Percentiles rank a stretch among this genome's conserved stretches.
Conservation (phyloP, 371 early-diverging fungal genomes). For the Syncephalastrum monosporum region DNA sequence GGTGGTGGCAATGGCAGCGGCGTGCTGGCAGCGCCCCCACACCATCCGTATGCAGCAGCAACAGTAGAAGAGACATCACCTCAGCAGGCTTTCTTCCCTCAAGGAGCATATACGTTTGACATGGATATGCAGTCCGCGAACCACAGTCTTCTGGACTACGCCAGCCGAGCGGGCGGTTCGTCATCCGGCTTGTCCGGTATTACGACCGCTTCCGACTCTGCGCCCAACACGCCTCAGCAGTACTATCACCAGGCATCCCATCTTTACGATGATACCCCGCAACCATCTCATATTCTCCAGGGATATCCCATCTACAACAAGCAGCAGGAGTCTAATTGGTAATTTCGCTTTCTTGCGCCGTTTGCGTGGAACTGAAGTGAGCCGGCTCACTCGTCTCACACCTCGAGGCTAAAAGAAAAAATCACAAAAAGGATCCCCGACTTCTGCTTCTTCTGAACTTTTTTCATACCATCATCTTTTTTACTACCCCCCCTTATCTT, state of each 20-base stretch:
- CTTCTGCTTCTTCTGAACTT: too few species aligned
- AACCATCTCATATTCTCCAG: too few species aligned
- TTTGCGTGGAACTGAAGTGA: too few species aligned
- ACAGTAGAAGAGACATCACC: not conserved
- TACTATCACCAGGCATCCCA: conserved; percentile 8
- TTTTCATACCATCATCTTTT: too few species aligned
- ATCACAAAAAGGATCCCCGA: too few species aligned
- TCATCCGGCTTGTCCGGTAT: conserved; percentile 11
- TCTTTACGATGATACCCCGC: conserved; percentile 7
- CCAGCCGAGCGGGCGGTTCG: conserved; percentile 9
- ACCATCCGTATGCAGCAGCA: conserved; percentile 7
- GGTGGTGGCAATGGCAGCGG: too few species aligned
- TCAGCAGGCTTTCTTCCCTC: not conserved
- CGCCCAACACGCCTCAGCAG: conserved; percentile 13
- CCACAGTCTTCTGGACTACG: conserved; percentile 10
- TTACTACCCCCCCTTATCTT: too few species aligned
- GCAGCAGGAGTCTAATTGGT: too few species aligned
- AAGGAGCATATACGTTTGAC: conserved; percentile 2
- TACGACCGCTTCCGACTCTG: conserved; percentile 9
- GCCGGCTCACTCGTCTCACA: too few species aligned
- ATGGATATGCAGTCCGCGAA: conserved; percentile 4
- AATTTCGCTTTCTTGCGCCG: too few species aligned
- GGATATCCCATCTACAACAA: too few species aligned
- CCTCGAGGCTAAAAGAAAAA: too few species aligned
- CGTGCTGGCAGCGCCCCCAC: conserved; percentile 1